A percentile compares a stretch with the other conserved stretches of the same genome.
phyloP scores from a whole-genome alignment of 2,329 filamentous ascomycete species.

The Seiridium cupressi region DNA sequence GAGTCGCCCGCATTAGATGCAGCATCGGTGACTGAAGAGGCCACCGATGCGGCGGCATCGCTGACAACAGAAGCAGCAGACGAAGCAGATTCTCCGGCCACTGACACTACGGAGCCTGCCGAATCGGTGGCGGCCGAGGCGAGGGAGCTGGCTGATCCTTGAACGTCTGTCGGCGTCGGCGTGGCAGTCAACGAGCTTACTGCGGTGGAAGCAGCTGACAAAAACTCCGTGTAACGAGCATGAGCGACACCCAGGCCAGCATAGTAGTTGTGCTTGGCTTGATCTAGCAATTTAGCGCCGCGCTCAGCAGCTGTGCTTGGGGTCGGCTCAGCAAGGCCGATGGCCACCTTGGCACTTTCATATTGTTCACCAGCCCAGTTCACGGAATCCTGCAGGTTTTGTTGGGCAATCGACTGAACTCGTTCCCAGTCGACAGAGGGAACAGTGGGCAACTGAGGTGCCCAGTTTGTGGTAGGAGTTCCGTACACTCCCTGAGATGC shows the following conservation, averaged over 20 bases:
- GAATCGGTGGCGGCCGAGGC: constrained; percentile 47
- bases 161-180: constrained; percentile 56
- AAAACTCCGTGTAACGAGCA: constrained; percentile 73
- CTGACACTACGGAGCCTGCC: constrained; percentile 42
- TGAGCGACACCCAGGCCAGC: constrained; percentile 77
- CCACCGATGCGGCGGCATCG: constrained; percentile 48
- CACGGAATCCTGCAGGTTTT: constrained; percentile 68
- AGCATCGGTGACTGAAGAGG: constrained; percentile 44
- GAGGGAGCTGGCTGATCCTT: constrained; percentile 42
- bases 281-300: constrained; percentile 59
- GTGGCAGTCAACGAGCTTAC: constrained; percentile 59
- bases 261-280: constrained; percentile 68
- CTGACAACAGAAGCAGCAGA: constrained; percentile 42
- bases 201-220: constrained; percentile 69
- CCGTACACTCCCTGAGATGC: constrained; percentile 50
- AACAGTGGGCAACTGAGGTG: constrained; percentile 30
- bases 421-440: constrained; percentile 45
- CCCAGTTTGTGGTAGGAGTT: constrained; percentile 40
- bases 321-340: constrained; percentile 62
- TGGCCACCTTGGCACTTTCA: constrained; percentile 62
- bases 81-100: constrained; percentile 44
- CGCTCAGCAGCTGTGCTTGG: constrained; percentile 43
- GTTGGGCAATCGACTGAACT: constrained; percentile 65
- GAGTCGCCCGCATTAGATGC: constrained; percentile 36
- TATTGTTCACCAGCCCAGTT: constrained; percentile 70